Evolutionary conservation across 2,329 filamentous ascomycete species (phyloP).

Genomic region (Aulographum hederae): DNA sequence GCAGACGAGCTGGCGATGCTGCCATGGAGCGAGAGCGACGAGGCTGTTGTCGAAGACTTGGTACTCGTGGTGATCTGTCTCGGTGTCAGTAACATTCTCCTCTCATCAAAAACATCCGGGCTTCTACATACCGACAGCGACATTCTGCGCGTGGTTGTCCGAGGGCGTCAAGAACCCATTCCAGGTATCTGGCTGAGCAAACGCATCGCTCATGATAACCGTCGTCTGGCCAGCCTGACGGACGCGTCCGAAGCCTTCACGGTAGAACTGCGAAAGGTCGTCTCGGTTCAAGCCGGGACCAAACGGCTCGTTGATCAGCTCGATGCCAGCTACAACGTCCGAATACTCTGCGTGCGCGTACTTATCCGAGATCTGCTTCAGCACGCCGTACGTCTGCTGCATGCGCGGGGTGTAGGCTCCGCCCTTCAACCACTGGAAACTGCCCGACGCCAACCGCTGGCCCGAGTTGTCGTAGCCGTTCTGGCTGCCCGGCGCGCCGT

Average conservation of each 20-base stretch:
- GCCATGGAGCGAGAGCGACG: conserved; percentile 28
- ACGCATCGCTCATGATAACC: conserved; percentile 42
- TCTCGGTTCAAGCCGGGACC: conserved; percentile 26
- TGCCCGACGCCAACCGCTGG: conserved; percentile 21
- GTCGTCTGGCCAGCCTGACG: conserved; percentile 25
- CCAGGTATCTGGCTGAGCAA: conserved; percentile 34
- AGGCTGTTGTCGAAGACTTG: conserved; percentile 39
- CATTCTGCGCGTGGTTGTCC: conserved; percentile 31
- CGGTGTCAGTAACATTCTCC: neutral
- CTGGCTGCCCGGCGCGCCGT: conserved; percentile 37
- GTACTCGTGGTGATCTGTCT: conserved; percentile 54
- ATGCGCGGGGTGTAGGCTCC: conserved; percentile 18
- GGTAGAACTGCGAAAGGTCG: conserved; percentile 33
- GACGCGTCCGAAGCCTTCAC: conserved; percentile 31
- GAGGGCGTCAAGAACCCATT: conserved; percentile 39
- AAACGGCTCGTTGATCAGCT: conserved; percentile 39
- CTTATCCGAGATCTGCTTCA: conserved; percentile 38
- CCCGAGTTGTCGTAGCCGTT: conserved; percentile 48
- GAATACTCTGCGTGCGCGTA: conserved; percentile 34
- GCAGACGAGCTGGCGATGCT: conserved; percentile 40
- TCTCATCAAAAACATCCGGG: neutral
- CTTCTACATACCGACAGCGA: conserved; percentile 29
- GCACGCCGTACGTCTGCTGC: conserved; percentile 32
- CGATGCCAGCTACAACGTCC: conserved; percentile 39
- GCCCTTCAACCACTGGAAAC: conserved; percentile 17